Evolutionary conservation across 1,284 basidiomycete genomes (phyloP), one percentile per base, ranked within the genome.

Genomic region (Ceratobasidium sp.): DNA sequence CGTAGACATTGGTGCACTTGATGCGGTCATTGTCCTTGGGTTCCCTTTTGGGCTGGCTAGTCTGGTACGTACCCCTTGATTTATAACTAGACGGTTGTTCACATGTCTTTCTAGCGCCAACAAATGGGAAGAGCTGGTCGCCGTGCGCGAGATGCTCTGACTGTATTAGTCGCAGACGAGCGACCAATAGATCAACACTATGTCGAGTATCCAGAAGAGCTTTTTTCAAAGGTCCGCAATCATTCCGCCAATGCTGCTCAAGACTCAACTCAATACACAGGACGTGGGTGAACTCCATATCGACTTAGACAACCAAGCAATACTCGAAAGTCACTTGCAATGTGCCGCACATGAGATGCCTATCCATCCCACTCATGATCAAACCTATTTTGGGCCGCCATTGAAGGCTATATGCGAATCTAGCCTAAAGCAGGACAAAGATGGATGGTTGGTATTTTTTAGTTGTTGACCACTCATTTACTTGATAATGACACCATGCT

Each of bases 301-400:
- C 43, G 92, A 97, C 80, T 82, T 93, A 5, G 88, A 91, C 14
- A 96, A 89, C 80, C 88, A 90, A 76, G 84, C 92, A 34, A 85
- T 96, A 31, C 83, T 96, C 0, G 94, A 96, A 83, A 90, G 89
- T 0, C 95, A 96, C 80, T 82, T 97, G 7, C 94, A 96, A 81
- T 97, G 95, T 79, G 95, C 95, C 4, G 93, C 89, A 0, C 85
- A 90, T 74, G 95, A 97, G 81, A 92, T 97, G 88, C 95, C 95
- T 0, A 79, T 96, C 43, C 88, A 87, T 14, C 77, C 82, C 0
- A 63, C 64, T 39, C 88, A 88, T 27, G 95, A 97, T 77, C 83
- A 84, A 56, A 79, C 81, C 31, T 97, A 91, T 82, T 97, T 96
- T 80, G 95, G 93, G 6, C 84, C 84, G 39, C 80, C 82, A 74